phyloP scores from a whole-genome alignment of 805 yeast genomes.

The Jamesozyma gamospora region DNA sequence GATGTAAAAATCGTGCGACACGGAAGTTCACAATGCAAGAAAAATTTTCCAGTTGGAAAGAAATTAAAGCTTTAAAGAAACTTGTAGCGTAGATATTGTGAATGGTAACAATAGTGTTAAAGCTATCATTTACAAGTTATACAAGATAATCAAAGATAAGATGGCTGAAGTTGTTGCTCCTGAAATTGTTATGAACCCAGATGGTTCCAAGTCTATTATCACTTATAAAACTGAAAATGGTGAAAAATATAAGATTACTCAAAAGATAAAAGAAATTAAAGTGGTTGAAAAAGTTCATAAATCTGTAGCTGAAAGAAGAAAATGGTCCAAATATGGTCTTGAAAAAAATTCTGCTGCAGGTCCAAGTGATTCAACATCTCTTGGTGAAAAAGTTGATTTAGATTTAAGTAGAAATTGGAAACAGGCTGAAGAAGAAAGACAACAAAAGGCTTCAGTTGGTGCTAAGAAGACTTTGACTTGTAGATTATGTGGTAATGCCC shows the following conservation, averaged over 20 bases:
- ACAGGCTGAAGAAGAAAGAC: constrained; percentile 63
- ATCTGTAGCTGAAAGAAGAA: constrained; percentile 74
- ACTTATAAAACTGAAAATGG: constrained; percentile 70
- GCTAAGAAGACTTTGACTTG: constrained; percentile 48
- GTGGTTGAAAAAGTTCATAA: constrained; percentile 78
- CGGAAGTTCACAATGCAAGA: too few relatives aligned
- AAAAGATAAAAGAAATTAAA: constrained; percentile 65
- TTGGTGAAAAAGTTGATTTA: constrained; percentile 75
- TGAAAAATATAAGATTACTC: constrained; percentile 79
- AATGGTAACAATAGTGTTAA: too few relatives aligned
- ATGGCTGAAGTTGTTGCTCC: constrained; percentile 64
- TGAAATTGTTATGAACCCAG: constrained; percentile 64
- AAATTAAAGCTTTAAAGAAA: too few relatives aligned
- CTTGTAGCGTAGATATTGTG: too few relatives aligned
- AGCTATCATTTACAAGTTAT: too few relatives aligned
- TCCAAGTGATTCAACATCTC: constrained; percentile 79
- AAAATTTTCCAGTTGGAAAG: too few relatives aligned
- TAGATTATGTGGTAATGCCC: constrained; percentile 90
- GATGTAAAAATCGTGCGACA: too few relatives aligned
- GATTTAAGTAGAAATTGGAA: constrained; percentile 70
- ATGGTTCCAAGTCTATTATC: constrained; percentile 83
- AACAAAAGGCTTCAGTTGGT: constrained; percentile 35
- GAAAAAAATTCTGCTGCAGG: constrained; percentile 70
- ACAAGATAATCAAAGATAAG: background rate
- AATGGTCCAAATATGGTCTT: constrained; percentile 82